Evolutionary conservation across 169 alveolate genomes (phyloP).

Genomic region (Eimeria praecox): DNA sequence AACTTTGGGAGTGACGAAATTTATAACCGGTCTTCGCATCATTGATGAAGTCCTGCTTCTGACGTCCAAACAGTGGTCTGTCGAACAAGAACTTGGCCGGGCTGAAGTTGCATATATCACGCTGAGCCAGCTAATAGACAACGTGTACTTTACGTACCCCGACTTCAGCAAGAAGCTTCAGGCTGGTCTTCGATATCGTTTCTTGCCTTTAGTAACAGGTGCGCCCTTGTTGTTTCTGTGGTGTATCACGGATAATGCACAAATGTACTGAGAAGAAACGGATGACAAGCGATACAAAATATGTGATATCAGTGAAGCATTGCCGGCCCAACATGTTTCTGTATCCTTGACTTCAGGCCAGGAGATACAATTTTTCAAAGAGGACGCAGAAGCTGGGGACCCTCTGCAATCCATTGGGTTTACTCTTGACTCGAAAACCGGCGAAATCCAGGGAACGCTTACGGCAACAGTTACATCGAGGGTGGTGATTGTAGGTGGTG

Average conservation of each 20-base stretch:
- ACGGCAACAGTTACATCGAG: conserved; percentile 72
- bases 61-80: conserved; percentile 71
- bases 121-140: conserved; percentile 70
- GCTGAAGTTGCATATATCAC: conserved; percentile 42
- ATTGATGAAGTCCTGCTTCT: conserved; percentile 53
- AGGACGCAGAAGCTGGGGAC: conserved; percentile 72
- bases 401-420: conserved; percentile 59
- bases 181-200: conserved; percentile 78
- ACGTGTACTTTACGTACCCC: conserved; percentile 80
- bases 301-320: neutral
- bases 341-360: conserved; percentile 14
- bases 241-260: neutral
- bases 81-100: conserved; percentile 44
- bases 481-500: conserved; percentile 76
- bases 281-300: neutral
- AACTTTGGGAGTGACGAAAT: conserved; percentile 35
- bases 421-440: conserved; percentile 73
- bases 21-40: conserved; percentile 72
- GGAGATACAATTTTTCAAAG: conserved; percentile 74
- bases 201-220: conserved; percentile 78
- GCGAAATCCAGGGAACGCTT: conserved; percentile 69
- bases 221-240: neutral
- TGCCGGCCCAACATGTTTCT: neutral
- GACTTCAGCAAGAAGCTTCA: conserved; percentile 79
- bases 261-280: neutral